Base-by-base conservation (phyloP, 176 grass and related monocot species). In the Eremochloa ophiuroides region DNA sequence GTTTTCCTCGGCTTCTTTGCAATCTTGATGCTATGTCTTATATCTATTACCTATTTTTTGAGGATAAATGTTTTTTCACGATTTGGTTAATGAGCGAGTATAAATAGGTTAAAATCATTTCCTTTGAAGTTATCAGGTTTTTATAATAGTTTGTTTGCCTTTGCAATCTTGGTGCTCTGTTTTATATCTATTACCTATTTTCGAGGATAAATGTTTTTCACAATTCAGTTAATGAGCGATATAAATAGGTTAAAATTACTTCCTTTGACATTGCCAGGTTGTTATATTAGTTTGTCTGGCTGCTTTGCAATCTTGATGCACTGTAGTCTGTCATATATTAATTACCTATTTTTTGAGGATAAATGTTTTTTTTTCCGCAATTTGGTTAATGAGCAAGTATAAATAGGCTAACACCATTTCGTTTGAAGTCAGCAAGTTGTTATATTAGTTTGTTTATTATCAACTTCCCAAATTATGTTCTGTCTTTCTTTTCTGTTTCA, bases 11-110 rank as follows among this genome's bases (percentile, higher is more conserved):
- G 66, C 62, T 47, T 4, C 31, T 46, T 35, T 79, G 41, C 25
- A 34, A 80, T 65, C 55, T 29, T 85, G 42, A 50, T 79, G 27
- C 28, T 82, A 13, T 35, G 17, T 48, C 67, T 80, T 79, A 5
- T 79, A 65, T 79, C n/a, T 73, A 14, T 39, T 78, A 15, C 26
- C 15, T 71, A 85, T 85, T 42, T 71, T 18, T 48, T 29, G 18
- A 72, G 44, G 55, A 20, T 56, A 35, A 28, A 47, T 39, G 27
- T 63, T 71, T 70, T 70, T 78, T 29, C 15, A 16, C 4, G 6
- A 34, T 64, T 51, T n/a, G 42, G 22, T 41, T 33, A 40, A 63
- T 23, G 15, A 69, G 17, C 17, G 5, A 50, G 47, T 50, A 50
- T 50, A 50, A n/a, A 8, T 27, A 70, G 14, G 14, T 62, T 76